Percentiles rank a stretch among this genome's conserved stretches.
phyloP scores from a whole-genome alignment of 2,329 filamentous ascomycete species.

The Cordyceps pruinosa region DNA sequence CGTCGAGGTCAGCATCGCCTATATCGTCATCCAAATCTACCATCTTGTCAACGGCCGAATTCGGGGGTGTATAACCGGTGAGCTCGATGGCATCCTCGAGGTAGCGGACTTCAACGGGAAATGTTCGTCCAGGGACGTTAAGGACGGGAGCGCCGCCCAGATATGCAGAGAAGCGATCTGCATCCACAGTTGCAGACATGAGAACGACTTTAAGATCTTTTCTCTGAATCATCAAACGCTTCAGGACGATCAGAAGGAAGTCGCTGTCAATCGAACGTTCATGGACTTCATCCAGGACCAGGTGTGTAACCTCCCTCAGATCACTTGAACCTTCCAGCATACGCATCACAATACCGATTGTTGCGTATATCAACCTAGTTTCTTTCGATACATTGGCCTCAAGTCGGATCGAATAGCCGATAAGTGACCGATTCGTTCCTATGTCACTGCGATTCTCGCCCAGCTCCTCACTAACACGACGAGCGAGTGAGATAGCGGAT shows the following conservation, averaged over 20 bases:
- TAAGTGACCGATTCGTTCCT: conserved; percentile 73
- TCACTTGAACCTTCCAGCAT: conserved; percentile 91
- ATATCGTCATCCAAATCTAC: conserved; percentile 58
- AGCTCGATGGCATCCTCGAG: conserved; percentile 89
- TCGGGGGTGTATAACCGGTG: conserved; percentile 61
- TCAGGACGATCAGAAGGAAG: conserved; percentile 86
- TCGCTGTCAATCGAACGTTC: conserved; percentile 95
- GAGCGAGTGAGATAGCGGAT: conserved; percentile 88
- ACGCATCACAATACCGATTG: conserved; percentile 86
- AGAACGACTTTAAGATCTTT: conserved; percentile 85
- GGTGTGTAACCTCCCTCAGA: conserved; percentile 81
- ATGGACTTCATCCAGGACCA: conserved; percentile 96
- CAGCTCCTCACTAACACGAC: conserved; percentile 88
- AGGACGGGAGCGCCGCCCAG: conserved; percentile 79
- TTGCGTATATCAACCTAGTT: conserved; percentile 85
- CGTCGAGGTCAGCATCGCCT: conserved; percentile 37
- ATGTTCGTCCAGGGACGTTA: conserved; percentile 87
- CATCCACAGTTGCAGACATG: conserved; percentile 97
- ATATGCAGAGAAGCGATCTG: conserved; percentile 83
- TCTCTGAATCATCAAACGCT: conserved; percentile 68
- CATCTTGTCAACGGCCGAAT: conserved; percentile 41
- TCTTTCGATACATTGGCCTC: conserved; percentile 79
- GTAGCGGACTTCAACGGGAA: conserved; percentile 80
- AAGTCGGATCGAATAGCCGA: conserved; percentile 90
- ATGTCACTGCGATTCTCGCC: conserved; percentile 78